Conservation (phyloP, 2,329 filamentous ascomycete species). For the Colletotrichum sojae region DNA sequence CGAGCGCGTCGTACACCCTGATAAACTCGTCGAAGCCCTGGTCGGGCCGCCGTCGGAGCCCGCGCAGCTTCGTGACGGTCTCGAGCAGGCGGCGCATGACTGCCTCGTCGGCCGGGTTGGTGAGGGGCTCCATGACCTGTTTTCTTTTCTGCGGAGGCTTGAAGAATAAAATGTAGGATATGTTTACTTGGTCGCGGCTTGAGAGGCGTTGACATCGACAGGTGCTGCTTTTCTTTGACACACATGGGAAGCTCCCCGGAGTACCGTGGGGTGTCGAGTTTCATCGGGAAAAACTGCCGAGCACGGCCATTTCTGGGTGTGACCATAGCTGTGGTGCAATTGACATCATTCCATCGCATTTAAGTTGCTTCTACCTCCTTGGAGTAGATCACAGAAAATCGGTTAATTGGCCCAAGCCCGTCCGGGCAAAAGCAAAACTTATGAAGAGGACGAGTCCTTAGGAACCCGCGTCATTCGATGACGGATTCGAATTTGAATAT, state of each 20-base stretch:
- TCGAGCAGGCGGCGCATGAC: conserved; percentile 16
- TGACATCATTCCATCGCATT: neutral
- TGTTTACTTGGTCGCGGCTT: too few species aligned
- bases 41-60: neutral
- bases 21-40: neutral
- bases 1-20: neutral
- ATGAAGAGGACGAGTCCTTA: neutral
- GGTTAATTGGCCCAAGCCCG: neutral
- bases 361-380: neutral
- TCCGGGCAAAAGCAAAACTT: too few species aligned
- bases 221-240: neutral
- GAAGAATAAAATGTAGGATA: too few species aligned
- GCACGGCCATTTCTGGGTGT: neutral
- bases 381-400: neutral
- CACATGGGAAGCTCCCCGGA: neutral
- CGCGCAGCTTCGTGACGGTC: conserved; percentile 1
- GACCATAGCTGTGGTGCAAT: neutral
- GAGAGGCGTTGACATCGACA: too few species aligned
- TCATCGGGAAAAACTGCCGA: neutral
- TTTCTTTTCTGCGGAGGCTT: too few species aligned
- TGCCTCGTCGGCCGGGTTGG: neutral
- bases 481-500: neutral
- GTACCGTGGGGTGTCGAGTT: conserved; percentile 11
- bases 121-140: neutral
- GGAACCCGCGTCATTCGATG: neutral